Evolutionary conservation across 768 basidiomycete genomes (phyloP), one percentile per base, ranked within the genome.

Genomic region (Ramaria sp.): DNA sequence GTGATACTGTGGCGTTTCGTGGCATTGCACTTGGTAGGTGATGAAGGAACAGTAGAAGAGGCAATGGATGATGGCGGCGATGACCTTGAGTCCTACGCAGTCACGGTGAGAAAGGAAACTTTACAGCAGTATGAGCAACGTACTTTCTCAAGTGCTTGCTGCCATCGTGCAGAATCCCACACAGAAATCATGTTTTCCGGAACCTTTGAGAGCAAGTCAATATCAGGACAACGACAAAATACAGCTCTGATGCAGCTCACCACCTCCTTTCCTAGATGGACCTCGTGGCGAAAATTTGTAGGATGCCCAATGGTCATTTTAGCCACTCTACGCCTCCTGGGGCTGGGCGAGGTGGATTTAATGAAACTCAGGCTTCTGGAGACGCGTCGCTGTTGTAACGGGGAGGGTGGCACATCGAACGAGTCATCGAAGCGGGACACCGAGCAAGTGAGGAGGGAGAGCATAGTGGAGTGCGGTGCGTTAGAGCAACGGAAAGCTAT

Each of bases 261-360:
- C 41, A 54, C 22, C 27, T 63, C 63, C 43, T 45, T 59, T 12
- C 63, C 61, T 31, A 63, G 53, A 48, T 63, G 63, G 31, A 45
- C 20, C 38, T 62, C 60, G 50, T 63, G 63, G 6, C 54, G 52
- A 52, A 63, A 63, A 54, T 61, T 54, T 6, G 59, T 54, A 24
- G 63, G 63, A 22, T 52, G 22, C 17, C 61, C 59, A 51, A 63
- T 63, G 20, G 45, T n/a, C 57, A 61, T 48, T 38, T 63, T 63
- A 53, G 49, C 38, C 49, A 58, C 59, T 15, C 42, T 57, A 12
- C 45, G 45, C 17, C 17, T 57, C 45, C 17, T 54, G 24, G 31
- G 41, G 17, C 6, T 22, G 22, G 53, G 22, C 20, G 17, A 9
- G 12, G 34, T 22, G 24, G 22, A n/a, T n/a, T 43, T 47, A 1